phyloP scores from a whole-genome alignment of 2,329 filamentous ascomycete genomes.

The Myriosclerotinia duriaeana region DNA sequence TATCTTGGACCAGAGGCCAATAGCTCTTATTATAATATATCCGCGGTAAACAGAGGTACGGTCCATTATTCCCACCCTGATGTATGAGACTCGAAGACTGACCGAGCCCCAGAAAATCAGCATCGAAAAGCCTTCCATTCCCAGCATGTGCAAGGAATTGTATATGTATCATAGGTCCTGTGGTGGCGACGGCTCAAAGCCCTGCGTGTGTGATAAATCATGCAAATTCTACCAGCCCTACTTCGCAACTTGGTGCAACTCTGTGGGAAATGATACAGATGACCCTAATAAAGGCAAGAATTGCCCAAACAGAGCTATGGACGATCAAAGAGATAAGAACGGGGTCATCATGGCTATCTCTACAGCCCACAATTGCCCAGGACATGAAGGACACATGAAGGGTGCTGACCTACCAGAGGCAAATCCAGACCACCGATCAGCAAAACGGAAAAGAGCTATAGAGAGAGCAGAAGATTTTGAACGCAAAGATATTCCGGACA shows the following conservation, averaged over 20 bases:
- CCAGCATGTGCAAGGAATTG: slow-evolving; percentile 1
- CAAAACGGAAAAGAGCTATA: background rate
- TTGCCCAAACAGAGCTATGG: background rate
- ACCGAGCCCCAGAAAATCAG: background rate
- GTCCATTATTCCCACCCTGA: too few species aligned
- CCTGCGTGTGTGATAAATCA: slow-evolving; percentile 10
- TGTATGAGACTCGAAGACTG: background rate
- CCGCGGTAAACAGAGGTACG: background rate
- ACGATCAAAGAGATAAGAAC: background rate
- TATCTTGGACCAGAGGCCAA: background rate
- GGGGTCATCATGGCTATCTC: background rate
- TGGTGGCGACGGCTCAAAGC: background rate
- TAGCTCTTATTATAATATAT: background rate
- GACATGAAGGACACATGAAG: background rate
- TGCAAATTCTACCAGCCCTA: background rate
- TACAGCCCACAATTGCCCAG: background rate
- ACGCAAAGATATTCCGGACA: background rate
- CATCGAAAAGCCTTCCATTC: background rate
- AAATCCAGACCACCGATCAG: background rate
- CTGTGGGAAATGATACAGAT: background rate
- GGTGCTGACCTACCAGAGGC: background rate
- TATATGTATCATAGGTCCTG: background rate
- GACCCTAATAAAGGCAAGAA: background rate
- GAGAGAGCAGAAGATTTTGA: background rate
- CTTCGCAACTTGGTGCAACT: background rate